Percentiles rank a stretch among this genome's conserved stretches.
Evolutionary conservation across 2,329 filamentous ascomycete genomes (phyloP).

Genomic region (Blastomyces parvus): DNA sequence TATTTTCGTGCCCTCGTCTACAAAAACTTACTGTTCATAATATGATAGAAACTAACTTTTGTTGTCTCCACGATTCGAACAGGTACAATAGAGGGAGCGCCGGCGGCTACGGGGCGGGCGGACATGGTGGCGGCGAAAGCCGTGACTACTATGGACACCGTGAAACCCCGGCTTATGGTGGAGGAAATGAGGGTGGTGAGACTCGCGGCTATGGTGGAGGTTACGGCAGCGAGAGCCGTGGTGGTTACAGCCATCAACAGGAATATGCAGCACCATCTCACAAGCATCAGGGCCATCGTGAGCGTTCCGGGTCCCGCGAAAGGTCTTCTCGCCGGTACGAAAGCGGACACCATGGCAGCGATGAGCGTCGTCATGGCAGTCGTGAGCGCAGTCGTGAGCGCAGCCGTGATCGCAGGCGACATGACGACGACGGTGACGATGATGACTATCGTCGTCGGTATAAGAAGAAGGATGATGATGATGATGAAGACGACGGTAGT

Average conservation of each 20-base stretch:
- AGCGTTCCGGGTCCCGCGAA: slow-evolving; percentile 8
- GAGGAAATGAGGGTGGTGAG: neutral
- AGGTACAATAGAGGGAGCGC: neutral
- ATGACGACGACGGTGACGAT: slow-evolving; percentile 6
- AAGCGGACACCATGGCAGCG: slow-evolving; percentile 13
- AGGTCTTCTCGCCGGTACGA: slow-evolving; percentile 13
- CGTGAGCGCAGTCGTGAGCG: slow-evolving; percentile 14
- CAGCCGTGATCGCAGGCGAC: slow-evolving; percentile 1
- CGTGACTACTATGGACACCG: neutral
- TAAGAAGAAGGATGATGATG: slow-evolving; percentile 16
- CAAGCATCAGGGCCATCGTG: slow-evolving; percentile 11
- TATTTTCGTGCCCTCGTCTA: neutral
- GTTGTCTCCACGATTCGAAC: neutral
- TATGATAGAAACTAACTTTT: neutral
- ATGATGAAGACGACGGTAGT: slow-evolving; percentile 18
- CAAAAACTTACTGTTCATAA: neutral
- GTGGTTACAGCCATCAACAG: slow-evolving; percentile 7
- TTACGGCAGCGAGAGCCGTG: slow-evolving; percentile 4
- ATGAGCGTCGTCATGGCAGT: slow-evolving; percentile 10
- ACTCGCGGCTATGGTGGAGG: slow-evolving; percentile 1
- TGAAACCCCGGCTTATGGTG: neutral
- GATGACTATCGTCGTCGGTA: slow-evolving; percentile 8
- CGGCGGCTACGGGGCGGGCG: neutral
- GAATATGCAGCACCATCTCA: slow-evolving; percentile 14
- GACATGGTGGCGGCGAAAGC: neutral